Base-by-base conservation (phyloP, 164 flowering plant species). In the Houttuynia cordata region DNA sequence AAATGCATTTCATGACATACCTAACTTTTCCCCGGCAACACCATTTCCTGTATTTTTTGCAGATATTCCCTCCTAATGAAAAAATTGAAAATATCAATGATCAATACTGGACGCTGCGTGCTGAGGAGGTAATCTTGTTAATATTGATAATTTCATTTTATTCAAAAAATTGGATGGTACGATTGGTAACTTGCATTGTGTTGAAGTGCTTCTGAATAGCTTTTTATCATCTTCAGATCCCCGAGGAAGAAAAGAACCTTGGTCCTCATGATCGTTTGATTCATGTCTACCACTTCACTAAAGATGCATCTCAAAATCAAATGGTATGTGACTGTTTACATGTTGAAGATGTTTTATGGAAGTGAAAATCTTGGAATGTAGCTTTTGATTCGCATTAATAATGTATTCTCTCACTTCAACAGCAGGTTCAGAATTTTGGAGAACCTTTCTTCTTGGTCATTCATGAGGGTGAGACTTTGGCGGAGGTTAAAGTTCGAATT, bases 381-480 rank as follows among this genome's bases (percentile, higher is more conserved):
- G 7, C 15, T 23, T 14, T 23, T 24, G 23, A 14, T 30, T 1
- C 34, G 14, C 30, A 12, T 54, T 54, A 12, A 30, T 54, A n/a
- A n/a, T n/a, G n/a, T n/a, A 19, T 10, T 58, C 18, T 53, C 69
- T 67, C 51, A 22, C 59, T 53, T 62, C 34, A 51, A 69, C 84
- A 88, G 96, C 97, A 88, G 79, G 85, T 91, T 53, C 96, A 88
- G 73, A 87, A 94, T 72, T 94, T 94, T 64, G 99, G 97, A 45
- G 99, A 94, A 42, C 99, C 99, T 41, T 94, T 94, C 72, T 87
- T 94, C 79, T 74, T 94, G 76, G 80, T 88, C 64, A 87, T 91
- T 56, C 96, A 73, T 72, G 97, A 91, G 65, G 96, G 93, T 53
- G 97, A 91, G 73, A 91, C 94, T 37, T 66, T 94, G 62, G 88